Percentiles rank a stretch among this genome's conserved stretches.
These are phyloP conservation scores for Piper betle DNA, from an alignment of 164 flowering plant genomes.

Conservation along the genomic window DNA sequence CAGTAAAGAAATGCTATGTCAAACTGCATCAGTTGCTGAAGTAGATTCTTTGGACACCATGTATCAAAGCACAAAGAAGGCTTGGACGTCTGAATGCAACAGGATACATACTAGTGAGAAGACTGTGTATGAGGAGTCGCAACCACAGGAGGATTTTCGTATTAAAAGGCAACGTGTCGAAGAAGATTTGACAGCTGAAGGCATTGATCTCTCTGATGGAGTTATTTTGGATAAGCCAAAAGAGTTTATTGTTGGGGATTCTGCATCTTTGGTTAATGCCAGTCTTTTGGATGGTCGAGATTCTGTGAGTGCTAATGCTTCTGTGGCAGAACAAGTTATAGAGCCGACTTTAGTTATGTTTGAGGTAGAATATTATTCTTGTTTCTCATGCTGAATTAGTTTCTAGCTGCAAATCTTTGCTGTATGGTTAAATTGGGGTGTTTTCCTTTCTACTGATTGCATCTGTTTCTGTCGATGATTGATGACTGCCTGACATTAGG, in stretches of 20 bases:
- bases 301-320: constrained; percentile 51
- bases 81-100: constrained; percentile 30
- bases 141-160: constrained; percentile 30
- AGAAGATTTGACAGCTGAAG: constrained; percentile 46
- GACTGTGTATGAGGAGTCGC: constrained; percentile 26
- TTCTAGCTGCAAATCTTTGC: neutral
- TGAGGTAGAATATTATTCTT: constrained; percentile 46
- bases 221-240: constrained; percentile 25
- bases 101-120: constrained; percentile 48
- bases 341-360: constrained; percentile 96
- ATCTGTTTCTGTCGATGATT: neutral
- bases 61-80: constrained; percentile 23
- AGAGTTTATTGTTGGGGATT: constrained; percentile 34
- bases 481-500: neutral
- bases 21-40: constrained; percentile 14
- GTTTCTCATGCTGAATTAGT: neutral
- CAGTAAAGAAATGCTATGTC: constrained; percentile 10
- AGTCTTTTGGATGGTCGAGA: constrained; percentile 33
- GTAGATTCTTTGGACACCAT: constrained; percentile 22
- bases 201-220: constrained; percentile 25
- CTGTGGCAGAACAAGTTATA: constrained; percentile 70
- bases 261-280: constrained; percentile 20
- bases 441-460: neutral
- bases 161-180: constrained; percentile 45
- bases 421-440: neutral